Conservation (phyloP, 768 basidiomycete species). For the Hericium alpestre region DNA sequence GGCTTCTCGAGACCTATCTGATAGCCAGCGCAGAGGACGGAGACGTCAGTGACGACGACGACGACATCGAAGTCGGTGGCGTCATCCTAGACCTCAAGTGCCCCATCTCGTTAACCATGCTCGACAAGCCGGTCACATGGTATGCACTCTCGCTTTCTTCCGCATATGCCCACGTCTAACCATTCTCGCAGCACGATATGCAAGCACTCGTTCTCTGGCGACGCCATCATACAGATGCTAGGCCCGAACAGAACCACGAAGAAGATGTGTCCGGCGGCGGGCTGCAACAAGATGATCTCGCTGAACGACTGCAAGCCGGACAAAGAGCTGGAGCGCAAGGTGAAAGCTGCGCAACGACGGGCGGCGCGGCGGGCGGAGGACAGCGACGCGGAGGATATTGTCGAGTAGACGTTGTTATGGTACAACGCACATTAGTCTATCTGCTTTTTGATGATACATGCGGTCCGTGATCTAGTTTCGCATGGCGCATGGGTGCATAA, state of each 20-base stretch:
- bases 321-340: constrained; percentile 49
- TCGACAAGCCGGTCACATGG: constrained; percentile 77
- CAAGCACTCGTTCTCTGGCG: constrained; percentile 72
- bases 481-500: too few relatives aligned
- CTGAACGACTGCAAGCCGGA: constrained; percentile 41
- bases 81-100: constrained; percentile 77
- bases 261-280: constrained; percentile 58
- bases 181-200: constrained; percentile 43
- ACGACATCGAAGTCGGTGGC: constrained; percentile 84
- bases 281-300: constrained; percentile 53
- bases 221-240: constrained; percentile 61
- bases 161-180: constrained; percentile 1
- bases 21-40: constrained; percentile 50
- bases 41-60: constrained; percentile 75
- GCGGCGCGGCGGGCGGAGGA: constrained; percentile 30
- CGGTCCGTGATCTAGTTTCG: too few relatives aligned
- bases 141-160: constrained; percentile 27
- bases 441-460: too few relatives aligned
- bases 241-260: constrained; percentile 17
- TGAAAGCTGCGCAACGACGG: constrained; percentile 49
- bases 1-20: neutral
- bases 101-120: constrained; percentile 59
- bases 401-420: constrained; percentile 29
- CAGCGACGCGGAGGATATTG: constrained; percentile 38
- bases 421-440: too few relatives aligned